Evolutionary conservation across 176 grass and related monocot genomes (phyloP), one percentile per base, ranked within the genome.

Genomic region (Hordeum vulgare): DNA sequence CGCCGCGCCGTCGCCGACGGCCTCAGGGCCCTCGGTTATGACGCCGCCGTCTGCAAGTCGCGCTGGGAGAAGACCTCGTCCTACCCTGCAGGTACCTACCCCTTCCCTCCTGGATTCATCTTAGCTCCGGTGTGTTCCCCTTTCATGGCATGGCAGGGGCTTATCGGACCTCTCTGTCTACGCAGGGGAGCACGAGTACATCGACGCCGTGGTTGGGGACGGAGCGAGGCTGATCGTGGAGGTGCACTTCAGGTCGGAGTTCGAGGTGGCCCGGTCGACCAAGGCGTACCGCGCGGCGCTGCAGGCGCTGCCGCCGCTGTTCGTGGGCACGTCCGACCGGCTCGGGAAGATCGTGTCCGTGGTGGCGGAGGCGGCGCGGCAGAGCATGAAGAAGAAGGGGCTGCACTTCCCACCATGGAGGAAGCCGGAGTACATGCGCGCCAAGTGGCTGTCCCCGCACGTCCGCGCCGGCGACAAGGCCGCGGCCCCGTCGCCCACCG

Each of bases 331-430:
- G 0, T 27, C 91, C 3, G 93, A 94, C 36, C 89, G 93, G 9
- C 86, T 98, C 1, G 89, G 78, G 26, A 71, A 91, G 85, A 98
- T 95, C 80, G 87, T 98, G 23, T 62, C 87, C 39, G 85, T 95
- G 0, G 91, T 90, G 13, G 85, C 89, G 15, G 96, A 95, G 58
- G 89, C 93, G 2, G 89, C 86, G 54, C 35, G 86, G 74, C 93
- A 93, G 87, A 95, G 96, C 80, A 83, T 95, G 4, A 89, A 91
- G 80, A 95, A 98, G 85, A 98, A 95, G 77, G 96, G 96, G 8
- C 89, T 98, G 14, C 89, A 93, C 83, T 90, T 91, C 83, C 90
- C 92, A 0, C 95, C 95, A 1, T 98, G 95, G 95, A 54, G 95
- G 35, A 94, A 94, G 71, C 84, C 90, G 18, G 92, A 94, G 80